Percentiles rank a stretch among this genome's conserved stretches.
Evolutionary conservation across 148 eudicot genomes (phyloP).

Genomic region (Salicornia ramosissima): DNA sequence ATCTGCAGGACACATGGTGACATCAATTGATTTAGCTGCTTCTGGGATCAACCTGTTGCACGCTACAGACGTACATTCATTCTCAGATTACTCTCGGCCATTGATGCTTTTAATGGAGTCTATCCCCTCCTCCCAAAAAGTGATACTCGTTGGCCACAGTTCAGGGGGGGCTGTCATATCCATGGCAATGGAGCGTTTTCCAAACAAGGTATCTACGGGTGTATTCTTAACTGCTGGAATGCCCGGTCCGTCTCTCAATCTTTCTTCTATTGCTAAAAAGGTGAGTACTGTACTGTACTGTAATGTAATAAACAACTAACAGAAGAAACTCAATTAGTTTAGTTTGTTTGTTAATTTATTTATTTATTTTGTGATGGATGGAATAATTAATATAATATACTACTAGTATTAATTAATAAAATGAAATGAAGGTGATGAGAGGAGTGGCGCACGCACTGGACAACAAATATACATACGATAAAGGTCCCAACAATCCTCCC

Average conservation of each 20-base stretch:
- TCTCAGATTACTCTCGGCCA: slow-evolving; percentile 36
- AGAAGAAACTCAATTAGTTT: too few relatives aligned
- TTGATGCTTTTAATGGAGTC: slow-evolving; percentile 37
- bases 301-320: too few relatives aligned
- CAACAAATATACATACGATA: slow-evolving; percentile 15
- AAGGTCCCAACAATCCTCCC: slow-evolving; percentile 24
- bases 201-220: slow-evolving; percentile 34
- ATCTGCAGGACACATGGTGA: slow-evolving; percentile 34
- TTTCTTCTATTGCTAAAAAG: slow-evolving; percentile 22
- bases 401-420: not conserved
- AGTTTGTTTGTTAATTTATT: too few relatives aligned
- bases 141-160: slow-evolving; percentile 46
- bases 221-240: slow-evolving; percentile 42
- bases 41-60: slow-evolving; percentile 32
- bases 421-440: not conserved
- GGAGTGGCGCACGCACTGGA: slow-evolving; percentile 9
- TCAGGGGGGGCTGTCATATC: slow-evolving; percentile 40
- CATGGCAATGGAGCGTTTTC: slow-evolving; percentile 40
- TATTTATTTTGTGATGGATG: too few relatives aligned
- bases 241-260: slow-evolving; percentile 39
- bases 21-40: slow-evolving; percentile 36
- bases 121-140: slow-evolving; percentile 24
- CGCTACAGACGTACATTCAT: slow-evolving; percentile 24
- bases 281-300: slow-evolving; percentile 17
- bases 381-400: too few relatives aligned